These are phyloP conservation scores for Trichosporon inkin DNA, from an alignment of 1,284 basidiomycete species.

Conservation along the genomic window DNA sequence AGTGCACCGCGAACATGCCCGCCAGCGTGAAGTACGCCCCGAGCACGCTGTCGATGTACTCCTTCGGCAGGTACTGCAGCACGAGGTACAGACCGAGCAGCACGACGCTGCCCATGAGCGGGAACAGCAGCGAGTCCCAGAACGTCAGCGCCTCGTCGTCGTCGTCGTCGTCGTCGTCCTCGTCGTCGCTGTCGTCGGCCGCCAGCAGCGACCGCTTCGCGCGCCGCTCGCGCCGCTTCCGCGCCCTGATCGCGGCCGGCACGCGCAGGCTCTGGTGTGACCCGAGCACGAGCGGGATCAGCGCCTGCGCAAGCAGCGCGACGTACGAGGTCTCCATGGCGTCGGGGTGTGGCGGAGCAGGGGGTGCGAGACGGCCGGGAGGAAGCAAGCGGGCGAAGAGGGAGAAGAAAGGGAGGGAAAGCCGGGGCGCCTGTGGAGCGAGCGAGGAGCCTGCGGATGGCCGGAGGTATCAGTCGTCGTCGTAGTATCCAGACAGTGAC, in stretches of 20 bases:
- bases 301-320: slow-evolving; percentile 42
- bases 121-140: slow-evolving; percentile 45
- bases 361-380: not conserved
- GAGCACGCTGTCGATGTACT: slow-evolving; percentile 63
- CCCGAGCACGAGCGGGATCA: slow-evolving; percentile 47
- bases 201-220: slow-evolving; percentile 23
- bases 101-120: slow-evolving; percentile 44
- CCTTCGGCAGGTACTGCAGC: slow-evolving; percentile 65
- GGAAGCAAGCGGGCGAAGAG: not conserved
- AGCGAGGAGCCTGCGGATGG: not conserved
- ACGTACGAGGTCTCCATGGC: slow-evolving; percentile 26
- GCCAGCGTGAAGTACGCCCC: slow-evolving; percentile 60
- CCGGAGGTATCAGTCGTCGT: not conserved
- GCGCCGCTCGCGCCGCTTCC: slow-evolving; percentile 9
- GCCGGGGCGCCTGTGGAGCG: not conserved
- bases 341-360: not conserved
- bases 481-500: not conserved
- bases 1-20: slow-evolving; percentile 46
- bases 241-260: slow-evolving; percentile 10
- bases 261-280: slow-evolving; percentile 46
- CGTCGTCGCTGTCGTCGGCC: slow-evolving; percentile 38
- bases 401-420: not conserved
- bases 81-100: slow-evolving; percentile 40
- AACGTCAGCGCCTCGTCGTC: slow-evolving; percentile 44
- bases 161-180: slow-evolving; percentile 36